Conservation (phyloP, 2,329 filamentous ascomycete species). For the Cercospora sp. region DNA sequence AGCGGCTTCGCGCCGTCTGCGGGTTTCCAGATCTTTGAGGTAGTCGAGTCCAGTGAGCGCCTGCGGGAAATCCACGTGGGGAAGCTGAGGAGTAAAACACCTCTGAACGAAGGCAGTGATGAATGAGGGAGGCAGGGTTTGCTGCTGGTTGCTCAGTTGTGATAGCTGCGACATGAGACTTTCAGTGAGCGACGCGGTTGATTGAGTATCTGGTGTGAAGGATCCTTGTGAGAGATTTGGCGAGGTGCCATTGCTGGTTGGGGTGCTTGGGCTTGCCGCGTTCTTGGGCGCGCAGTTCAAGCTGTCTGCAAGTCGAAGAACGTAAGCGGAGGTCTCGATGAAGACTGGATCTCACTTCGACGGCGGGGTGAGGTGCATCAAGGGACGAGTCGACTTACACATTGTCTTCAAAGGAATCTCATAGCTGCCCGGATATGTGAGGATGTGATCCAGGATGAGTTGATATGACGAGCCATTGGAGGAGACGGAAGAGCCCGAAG, state of each 20-base stretch:
- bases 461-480: slow-evolving; percentile 48
- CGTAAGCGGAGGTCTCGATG: not conserved
- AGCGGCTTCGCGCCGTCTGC: slow-evolving; percentile 59
- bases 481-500: slow-evolving; percentile 32
- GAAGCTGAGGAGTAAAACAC: slow-evolving; percentile 58
- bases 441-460: slow-evolving; percentile 58
- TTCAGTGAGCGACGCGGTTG: slow-evolving; percentile 51
- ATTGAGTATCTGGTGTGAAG: slow-evolving; percentile 29
- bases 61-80: slow-evolving; percentile 64
- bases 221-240: slow-evolving; percentile 40
- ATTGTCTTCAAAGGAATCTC: slow-evolving; percentile 67
- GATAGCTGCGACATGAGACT: slow-evolving; percentile 58
- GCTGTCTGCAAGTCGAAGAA: slow-evolving; percentile 42
- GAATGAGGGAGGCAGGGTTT: slow-evolving; percentile 62
- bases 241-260: slow-evolving; percentile 39
- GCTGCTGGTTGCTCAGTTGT: slow-evolving; percentile 60
- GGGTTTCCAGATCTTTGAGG: slow-evolving; percentile 62
- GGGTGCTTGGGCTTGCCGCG: slow-evolving; percentile 35
- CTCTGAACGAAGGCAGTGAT: slow-evolving; percentile 62
- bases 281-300: slow-evolving; percentile 61
- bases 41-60: slow-evolving; percentile 67
- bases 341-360: too few relatives aligned
- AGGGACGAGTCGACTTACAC: slow-evolving; percentile 39
- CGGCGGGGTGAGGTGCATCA: too few relatives aligned
- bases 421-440: slow-evolving; percentile 62